These are phyloP conservation scores for Linum usitatissimum DNA, from an alignment of 345 rosid genomes.

Conservation along the genomic window DNA sequence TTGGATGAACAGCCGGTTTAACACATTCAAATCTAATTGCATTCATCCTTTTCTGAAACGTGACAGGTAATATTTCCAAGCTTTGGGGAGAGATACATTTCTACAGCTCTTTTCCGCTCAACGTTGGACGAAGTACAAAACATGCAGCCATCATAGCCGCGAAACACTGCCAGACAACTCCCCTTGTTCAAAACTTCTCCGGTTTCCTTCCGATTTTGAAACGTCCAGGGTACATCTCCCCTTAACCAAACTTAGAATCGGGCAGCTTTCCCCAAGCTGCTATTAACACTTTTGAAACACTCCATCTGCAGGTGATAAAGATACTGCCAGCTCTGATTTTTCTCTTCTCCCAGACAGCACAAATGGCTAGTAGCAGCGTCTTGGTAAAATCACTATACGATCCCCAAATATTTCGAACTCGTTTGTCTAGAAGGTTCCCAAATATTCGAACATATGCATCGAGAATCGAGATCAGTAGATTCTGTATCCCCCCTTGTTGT, in stretches of 20 bases:
- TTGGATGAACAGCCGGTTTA: neutral
- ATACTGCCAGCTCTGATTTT: neutral
- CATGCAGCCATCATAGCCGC: conserved; percentile 28
- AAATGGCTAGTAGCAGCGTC: neutral
- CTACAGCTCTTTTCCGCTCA: conserved; percentile 59
- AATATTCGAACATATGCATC: too few species aligned
- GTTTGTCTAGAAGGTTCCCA: too few species aligned
- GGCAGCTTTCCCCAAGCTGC: neutral
- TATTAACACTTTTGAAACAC: neutral
- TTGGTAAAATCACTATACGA: neutral
- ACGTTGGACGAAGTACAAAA: conserved; percentile 52
- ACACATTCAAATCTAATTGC: neutral
- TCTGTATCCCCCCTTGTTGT: too few species aligned
- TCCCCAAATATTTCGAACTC: too few species aligned
- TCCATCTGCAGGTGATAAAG: neutral
- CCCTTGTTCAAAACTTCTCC: neutral
- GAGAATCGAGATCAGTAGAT: too few species aligned
- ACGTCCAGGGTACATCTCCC: neutral
- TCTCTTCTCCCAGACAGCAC: neutral
- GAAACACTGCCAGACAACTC: neutral
- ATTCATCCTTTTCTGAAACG: neutral
- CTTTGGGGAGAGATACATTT: conserved; percentile 74
- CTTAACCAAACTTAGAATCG: neutral
- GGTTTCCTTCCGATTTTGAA: neutral
- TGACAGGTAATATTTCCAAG: conserved; percentile 76